Evolutionary conservation across 1,284 basidiomycete species (phyloP), one percentile per base, ranked within the genome.

Genomic region (Tilletiopsis washingtonensis): DNA sequence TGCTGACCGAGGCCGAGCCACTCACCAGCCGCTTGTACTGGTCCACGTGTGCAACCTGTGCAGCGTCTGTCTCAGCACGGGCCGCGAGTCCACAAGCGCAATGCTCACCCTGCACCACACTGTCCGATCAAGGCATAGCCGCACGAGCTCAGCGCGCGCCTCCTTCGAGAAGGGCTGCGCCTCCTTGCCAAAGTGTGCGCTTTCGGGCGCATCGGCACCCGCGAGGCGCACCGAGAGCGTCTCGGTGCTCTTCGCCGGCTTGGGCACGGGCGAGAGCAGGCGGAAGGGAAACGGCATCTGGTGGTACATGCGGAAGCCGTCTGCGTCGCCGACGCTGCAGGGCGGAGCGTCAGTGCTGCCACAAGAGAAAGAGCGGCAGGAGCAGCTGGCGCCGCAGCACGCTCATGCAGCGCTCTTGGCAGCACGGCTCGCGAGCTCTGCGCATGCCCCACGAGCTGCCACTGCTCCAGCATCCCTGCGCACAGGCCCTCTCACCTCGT

Each of bases 271-370:
- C 34, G 59, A 57, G 19, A 68, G 32, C 17, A 69, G 47, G 2
- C 59, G 26, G 1, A 61, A 59, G 7, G 57, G 57, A 1, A 68
- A 68, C 1, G 70, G 70, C 2, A 66, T 69, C 32, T 45, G 43
- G 42, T 73, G 70, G 52, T 67, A 69, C 24, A 72, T 51, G 9
- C 70, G 58, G 52, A 73, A 73, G 1, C 69, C 69, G 37, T 73
- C 70, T 3, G 69, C 70, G 44, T 73, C 70, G 26, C 70, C 70
- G 2, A 73, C 67, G 4, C 56, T 34, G 32, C 17, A 34, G 32
- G 12, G 12, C n/a, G n/a, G n/a, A n/a, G n/a, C n/a, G n/a, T n/a
- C n/a, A n/a, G n/a, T n/a, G 17, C 17, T 34, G 32, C 32, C 12
- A 34, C 32, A 17, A 34, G 32, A 17, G 17, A 17, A 34, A 34